These are phyloP conservation scores for Aspergillus fumigatiaffinis DNA, from an alignment of 2,329 filamentous ascomycete genomes.

Conservation along the genomic window DNA sequence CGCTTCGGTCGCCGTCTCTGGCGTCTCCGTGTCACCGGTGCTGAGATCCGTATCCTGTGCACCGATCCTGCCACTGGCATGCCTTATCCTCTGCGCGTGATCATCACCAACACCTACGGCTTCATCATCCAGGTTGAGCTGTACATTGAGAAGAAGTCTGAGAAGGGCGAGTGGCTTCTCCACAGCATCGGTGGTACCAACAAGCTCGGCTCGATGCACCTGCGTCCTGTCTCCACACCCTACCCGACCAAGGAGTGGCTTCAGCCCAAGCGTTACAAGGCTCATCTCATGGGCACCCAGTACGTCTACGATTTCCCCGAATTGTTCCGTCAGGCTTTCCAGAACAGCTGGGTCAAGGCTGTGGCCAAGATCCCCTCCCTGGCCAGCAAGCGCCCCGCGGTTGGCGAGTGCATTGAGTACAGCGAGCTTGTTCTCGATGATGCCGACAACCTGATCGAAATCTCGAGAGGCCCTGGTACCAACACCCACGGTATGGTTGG, in stretches of 20 bases:
- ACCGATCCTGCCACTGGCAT: slow-evolving; percentile 80
- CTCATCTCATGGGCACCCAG: slow-evolving; percentile 97
- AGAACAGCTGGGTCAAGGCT: slow-evolving; percentile 84
- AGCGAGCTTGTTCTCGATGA: slow-evolving; percentile 95
- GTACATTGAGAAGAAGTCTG: slow-evolving; percentile 95
- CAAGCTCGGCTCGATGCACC: slow-evolving; percentile 92
- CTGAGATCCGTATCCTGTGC: slow-evolving; percentile 97
- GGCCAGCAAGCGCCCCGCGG: slow-evolving; percentile 73
- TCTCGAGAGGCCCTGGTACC: slow-evolving; percentile 89
- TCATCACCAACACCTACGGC: slow-evolving; percentile 97
- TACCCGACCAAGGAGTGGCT: slow-evolving; percentile 98
- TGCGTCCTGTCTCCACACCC: slow-evolving; percentile 83
- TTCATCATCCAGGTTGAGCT: slow-evolving; percentile 97
- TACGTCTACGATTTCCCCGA: slow-evolving; percentile 99
- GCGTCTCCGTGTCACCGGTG: slow-evolving; percentile 93
- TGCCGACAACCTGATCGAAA: slow-evolving; percentile 83
- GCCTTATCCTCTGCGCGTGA: slow-evolving; percentile 87
- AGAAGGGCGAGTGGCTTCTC: slow-evolving; percentile 98
- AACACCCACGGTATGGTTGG: slow-evolving; percentile 98
- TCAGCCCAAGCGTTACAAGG: slow-evolving; percentile 99
- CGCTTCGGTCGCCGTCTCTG: slow-evolving; percentile 92
- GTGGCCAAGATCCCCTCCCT: slow-evolving; percentile 70
- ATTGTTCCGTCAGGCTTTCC: slow-evolving; percentile 95
- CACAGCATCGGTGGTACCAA: slow-evolving; percentile 93
- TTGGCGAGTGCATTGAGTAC: slow-evolving; percentile 89